phyloP scores from a whole-genome alignment of 495 filamentous ascomycete species.

The Penicillium desertorum region DNA sequence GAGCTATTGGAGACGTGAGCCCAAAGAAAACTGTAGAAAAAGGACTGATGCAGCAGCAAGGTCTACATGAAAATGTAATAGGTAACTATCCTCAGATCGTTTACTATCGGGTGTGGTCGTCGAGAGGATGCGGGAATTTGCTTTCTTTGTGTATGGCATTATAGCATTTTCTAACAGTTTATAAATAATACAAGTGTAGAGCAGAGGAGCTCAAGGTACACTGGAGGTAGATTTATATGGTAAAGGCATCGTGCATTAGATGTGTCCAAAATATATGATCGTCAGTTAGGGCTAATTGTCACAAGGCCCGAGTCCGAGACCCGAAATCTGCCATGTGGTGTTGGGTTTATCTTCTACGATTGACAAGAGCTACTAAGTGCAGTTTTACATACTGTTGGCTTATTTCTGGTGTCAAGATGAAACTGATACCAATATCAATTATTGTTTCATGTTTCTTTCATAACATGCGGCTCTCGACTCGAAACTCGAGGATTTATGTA shows the following conservation, averaged over 20 bases:
- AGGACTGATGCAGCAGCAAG: too few relatives aligned
- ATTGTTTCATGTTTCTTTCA: not conserved
- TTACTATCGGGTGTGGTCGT: not conserved
- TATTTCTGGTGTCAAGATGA: not conserved
- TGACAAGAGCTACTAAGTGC: not conserved
- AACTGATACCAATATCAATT: not conserved
- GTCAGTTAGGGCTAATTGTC: not conserved
- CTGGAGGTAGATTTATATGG: not conserved
- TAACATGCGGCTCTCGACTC: not conserved
- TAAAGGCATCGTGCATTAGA: not conserved
- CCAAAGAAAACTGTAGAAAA: too few relatives aligned
- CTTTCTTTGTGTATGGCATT: not conserved
- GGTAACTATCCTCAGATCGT: not conserved
- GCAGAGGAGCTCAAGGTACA: not conserved
- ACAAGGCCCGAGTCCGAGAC: not conserved
- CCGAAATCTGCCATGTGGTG: not conserved
- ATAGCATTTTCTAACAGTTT: not conserved
- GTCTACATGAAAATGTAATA: too few relatives aligned
- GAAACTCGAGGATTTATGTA: not conserved
- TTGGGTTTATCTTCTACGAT: not conserved
- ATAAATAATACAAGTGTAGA: not conserved
- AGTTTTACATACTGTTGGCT: not conserved
- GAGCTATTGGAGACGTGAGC: too few relatives aligned
- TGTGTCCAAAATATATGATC: not conserved
- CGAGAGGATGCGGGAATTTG: too few relatives aligned